A percentile compares a stretch with the other conserved stretches of the same genome.
Conservation (phyloP, 768 basidiomycete genomes). For the Boletus patriciae region DNA sequence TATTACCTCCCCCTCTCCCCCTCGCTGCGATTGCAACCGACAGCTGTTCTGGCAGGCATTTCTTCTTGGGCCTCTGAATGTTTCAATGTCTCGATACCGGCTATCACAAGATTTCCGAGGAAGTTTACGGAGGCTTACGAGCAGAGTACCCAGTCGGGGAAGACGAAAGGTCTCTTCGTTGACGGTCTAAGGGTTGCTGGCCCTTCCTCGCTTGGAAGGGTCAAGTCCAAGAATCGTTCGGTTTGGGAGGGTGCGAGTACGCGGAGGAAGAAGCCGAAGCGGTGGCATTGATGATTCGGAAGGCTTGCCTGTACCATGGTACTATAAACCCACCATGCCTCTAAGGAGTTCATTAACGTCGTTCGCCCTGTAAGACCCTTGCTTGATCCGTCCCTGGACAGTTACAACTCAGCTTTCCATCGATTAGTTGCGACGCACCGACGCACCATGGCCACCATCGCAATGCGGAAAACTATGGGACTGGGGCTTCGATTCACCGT, state of each 20-base stretch:
- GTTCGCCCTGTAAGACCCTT: neutral
- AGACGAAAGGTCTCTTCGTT: slow-evolving; percentile 25
- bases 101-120: slow-evolving; percentile 20
- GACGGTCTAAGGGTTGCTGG: slow-evolving; percentile 19
- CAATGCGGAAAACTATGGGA: neutral
- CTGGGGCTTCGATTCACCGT: neutral
- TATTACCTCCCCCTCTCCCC: slow-evolving; percentile 60
- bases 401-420: too few species aligned
- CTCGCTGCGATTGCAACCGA: slow-evolving; percentile 46
- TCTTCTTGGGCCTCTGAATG: slow-evolving; percentile 54
- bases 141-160: slow-evolving; percentile 1
- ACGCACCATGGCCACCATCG: too few species aligned
- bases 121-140: slow-evolving; percentile 25
- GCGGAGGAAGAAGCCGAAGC: slow-evolving; percentile 15
- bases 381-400: too few species aligned
- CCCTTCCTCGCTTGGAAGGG: slow-evolving; percentile 18
- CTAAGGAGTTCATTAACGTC: neutral
- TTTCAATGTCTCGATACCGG: slow-evolving; percentile 21
- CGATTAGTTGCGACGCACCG: too few species aligned
- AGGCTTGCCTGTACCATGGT: too few species aligned
- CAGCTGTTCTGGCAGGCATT: slow-evolving; percentile 52
- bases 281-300: slow-evolving; percentile 17
- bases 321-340: neutral
- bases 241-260: slow-evolving; percentile 24
- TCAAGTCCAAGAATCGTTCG: slow-evolving; percentile 26